A percentile compares a stretch with the other conserved stretches of the same genome.
Evolutionary conservation across 202 grass and related monocot species (phyloP).

Genomic region (Schoenoplectus triqueter): DNA sequence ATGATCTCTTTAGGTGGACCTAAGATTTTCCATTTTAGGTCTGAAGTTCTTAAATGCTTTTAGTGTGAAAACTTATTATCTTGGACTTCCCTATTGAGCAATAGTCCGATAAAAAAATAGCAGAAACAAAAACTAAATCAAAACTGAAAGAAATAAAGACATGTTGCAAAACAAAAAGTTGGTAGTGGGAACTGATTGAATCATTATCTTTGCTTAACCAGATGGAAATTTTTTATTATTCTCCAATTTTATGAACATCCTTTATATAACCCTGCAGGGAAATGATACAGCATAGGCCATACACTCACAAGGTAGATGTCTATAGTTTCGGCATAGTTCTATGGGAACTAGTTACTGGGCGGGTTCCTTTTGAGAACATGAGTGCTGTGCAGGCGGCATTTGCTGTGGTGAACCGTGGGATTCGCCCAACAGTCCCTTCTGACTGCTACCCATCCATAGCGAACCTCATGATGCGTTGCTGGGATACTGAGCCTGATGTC

Average conservation of each 20-base stretch:
- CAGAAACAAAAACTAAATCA: no score
- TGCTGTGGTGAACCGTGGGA: slow-evolving; percentile 79
- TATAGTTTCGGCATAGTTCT: slow-evolving; percentile 64
- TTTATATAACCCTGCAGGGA: slow-evolving; percentile 29
- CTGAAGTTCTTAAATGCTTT: no score
- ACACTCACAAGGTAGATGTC: slow-evolving; percentile 58
- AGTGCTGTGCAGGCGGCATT: slow-evolving; percentile 58
- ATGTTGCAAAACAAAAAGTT: no score
- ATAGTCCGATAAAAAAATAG: no score
- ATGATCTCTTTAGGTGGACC: no score
- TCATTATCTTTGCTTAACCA: background rate
- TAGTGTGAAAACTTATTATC: no score
- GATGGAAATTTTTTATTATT: background rate
- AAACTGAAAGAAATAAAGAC: no score
- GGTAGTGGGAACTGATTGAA: no score
- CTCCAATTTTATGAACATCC: background rate
- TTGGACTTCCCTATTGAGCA: no score
- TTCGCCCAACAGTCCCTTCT: slow-evolving; percentile 65
- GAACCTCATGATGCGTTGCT: slow-evolving; percentile 85
- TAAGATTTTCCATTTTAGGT: no score
- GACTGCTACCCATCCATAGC: slow-evolving; percentile 79
- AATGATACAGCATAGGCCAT: slow-evolving; percentile 61
- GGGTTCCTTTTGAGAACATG: slow-evolving; percentile 56
- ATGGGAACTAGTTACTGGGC: slow-evolving; percentile 54
- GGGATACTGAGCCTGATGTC: slow-evolving; percentile 85